Evolutionary conservation across 2,329 filamentous ascomycete species (phyloP).

Genomic region (Coleophoma eucalyptorum): DNA sequence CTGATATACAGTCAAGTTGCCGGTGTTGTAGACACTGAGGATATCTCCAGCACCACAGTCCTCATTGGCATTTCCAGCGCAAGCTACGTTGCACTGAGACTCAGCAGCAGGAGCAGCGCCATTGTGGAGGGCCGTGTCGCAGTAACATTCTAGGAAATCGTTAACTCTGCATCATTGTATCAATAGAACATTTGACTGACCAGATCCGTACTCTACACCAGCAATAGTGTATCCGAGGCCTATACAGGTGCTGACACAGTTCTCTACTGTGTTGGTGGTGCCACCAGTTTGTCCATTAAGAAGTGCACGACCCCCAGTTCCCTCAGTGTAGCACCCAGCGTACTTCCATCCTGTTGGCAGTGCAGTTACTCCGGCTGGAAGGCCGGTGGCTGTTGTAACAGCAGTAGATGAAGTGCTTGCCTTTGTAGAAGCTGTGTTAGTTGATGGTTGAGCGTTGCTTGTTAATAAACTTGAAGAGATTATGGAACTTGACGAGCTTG

Average conservation of each 20-base stretch:
- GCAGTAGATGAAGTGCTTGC: neutral
- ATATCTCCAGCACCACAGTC: conserved; percentile 27
- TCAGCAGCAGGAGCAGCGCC: conserved; percentile 15
- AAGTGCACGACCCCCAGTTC: conserved; percentile 8
- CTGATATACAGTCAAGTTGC: conserved; percentile 10
- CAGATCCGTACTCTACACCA: conserved; percentile 28
- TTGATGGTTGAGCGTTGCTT: neutral
- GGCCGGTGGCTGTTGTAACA: neutral
- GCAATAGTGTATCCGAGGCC: conserved; percentile 18
- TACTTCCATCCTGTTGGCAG: conserved; percentile 9
- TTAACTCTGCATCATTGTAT: no score
- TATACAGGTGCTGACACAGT: conserved; percentile 24
- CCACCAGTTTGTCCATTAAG: conserved; percentile 12
- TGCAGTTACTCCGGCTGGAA: conserved; percentile 3
- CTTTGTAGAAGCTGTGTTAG: neutral
- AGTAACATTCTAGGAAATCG: conserved; percentile 17
- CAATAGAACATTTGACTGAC: no score
- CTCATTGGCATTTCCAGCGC: conserved; percentile 23
- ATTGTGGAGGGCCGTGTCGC: conserved; percentile 21
- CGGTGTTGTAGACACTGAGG: conserved; percentile 21
- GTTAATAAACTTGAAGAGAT: neutral
- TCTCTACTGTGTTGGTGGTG: conserved; percentile 21
- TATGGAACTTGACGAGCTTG: neutral
- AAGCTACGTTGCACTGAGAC: conserved; percentile 24
- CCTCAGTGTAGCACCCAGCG: conserved; percentile 6